Base-by-base conservation (phyloP, 2,329 filamentous ascomycete species). In the Ceratocystis huliohia region DNA sequence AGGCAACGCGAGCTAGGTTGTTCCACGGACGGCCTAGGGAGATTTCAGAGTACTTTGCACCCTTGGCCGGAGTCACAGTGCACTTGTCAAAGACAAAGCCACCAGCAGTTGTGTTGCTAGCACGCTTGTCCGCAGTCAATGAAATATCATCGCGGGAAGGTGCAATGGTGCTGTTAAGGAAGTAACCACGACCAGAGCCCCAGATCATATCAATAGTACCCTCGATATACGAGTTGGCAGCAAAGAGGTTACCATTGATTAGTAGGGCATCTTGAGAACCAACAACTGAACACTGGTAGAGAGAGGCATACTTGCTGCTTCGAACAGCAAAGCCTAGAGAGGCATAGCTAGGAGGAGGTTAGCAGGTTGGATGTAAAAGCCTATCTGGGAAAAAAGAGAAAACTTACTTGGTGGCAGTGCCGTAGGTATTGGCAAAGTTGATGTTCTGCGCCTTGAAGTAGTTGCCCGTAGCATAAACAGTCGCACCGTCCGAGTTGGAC, bases 381-480 rank as follows among this genome's bases (percentile, higher is more conserved):
- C 79, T 65, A 77, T 57, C 10, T 15, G 25, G 10, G 25, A 8
- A 30, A 30, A 30, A 30, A 10, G 17, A 30, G 1, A 62, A 30
- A 44, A 44, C 61, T 62, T 37, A 62, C 61, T 62, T 46, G 44
- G 33, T 20, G 22, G 33, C 33, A 22, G 61, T 62, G 3, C 61
- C 61, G 15, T 62, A 79, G 0, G 74, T 75, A 69, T 81, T 81
- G 15, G 74, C 74, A n/a, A 81, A 74, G 65, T 81, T 83, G 72
- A 88, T 76, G 69, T 87, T 87, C 75, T 87, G 87, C 15, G 86
- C 74, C 70, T 80, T 82, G 67, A 86, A 78, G 70, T 82, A 79
- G 6, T 73, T 71, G 0, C 81, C 78, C 70, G 76, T 75, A 33
- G 79, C 75, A 8, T 77, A 73, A 28, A 81, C 73, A 0, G 78